These are phyloP conservation scores for Millerago galiae DNA, from an alignment of 805 yeast genomes.

Conservation along the genomic window DNA sequence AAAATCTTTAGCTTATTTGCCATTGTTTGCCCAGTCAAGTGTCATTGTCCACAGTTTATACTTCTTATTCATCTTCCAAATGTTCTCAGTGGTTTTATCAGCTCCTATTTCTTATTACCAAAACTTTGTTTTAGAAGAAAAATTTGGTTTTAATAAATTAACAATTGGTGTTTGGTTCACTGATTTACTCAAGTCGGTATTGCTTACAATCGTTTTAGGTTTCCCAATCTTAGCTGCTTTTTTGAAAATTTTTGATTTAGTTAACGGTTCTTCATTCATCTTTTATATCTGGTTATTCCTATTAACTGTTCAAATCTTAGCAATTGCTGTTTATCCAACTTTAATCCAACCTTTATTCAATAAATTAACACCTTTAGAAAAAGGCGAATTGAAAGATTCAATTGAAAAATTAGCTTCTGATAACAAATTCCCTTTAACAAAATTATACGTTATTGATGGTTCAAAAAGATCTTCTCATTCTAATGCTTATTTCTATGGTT, in stretches of 20 bases:
- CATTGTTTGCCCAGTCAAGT: slow-evolving; percentile 38
- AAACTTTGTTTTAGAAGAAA: slow-evolving; percentile 86
- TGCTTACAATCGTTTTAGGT: slow-evolving; percentile 53
- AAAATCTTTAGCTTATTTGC: slow-evolving; percentile 21
- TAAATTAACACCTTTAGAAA: slow-evolving; percentile 82
- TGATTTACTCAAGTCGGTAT: slow-evolving; percentile 60
- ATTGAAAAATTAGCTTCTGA: slow-evolving; percentile 73
- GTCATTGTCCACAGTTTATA: slow-evolving; percentile 67
- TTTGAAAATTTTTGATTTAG: slow-evolving; percentile 73
- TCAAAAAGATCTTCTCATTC: slow-evolving; percentile 95
- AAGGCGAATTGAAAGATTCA: slow-evolving; percentile 77
- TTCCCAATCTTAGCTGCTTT: slow-evolving; percentile 69
- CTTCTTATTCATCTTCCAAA: slow-evolving; percentile 46
- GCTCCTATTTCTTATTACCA: slow-evolving; percentile 71
- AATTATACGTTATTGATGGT: slow-evolving; percentile 90
- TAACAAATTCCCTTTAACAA: slow-evolving; percentile 79
- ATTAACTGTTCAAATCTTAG: slow-evolving; percentile 62
- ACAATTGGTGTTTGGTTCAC: slow-evolving; percentile 65
- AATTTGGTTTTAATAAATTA: slow-evolving; percentile 87
- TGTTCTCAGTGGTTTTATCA: slow-evolving; percentile 44
- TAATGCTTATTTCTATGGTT: slow-evolving; percentile 92
- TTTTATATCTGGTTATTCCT: slow-evolving; percentile 72
- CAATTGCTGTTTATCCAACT: slow-evolving; percentile 74
- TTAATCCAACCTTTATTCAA: slow-evolving; percentile 90
- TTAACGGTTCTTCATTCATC: slow-evolving; percentile 68